Base-by-base conservation (phyloP, 2,329 filamentous ascomycete genomes). In the Fusarium succisae region DNA sequence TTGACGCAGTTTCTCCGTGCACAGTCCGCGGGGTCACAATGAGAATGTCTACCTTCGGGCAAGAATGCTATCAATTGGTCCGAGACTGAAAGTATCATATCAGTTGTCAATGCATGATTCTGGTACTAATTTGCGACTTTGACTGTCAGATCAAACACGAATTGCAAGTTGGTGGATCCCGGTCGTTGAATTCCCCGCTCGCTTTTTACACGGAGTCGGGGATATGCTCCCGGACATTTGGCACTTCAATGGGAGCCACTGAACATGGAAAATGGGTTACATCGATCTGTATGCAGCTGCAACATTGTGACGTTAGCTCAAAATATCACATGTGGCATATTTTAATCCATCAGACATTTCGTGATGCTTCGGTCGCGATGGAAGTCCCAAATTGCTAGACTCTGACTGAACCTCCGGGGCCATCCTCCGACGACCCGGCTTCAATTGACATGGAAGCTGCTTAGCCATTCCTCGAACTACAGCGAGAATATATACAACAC, bases 171-270 rank as follows among this genome's bases (percentile, higher is more conserved):
- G 53, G 57, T 73, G 70, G 32, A 69, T 62, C 54, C 75, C 72
- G 68, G 68, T 39, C 32, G 15, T 56, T 20, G 39, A 74, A 75
- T 50, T 75, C 56, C 44, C 72, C 72, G 72, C 68, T 69, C 59
- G 72, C 71, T 45, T 17, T 62, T 69, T 69, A 44, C 37, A 59
- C 72, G 68, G 72, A 75, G 39, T 73, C 68, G 68, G 72, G 48
- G 53, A 60, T 75, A 69, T 50, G 41, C 56, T 35, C 24, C 68
- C 72, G 63, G 72, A 14, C 35, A 50, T 66, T 69, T 45, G 51
- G 45, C 66, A 32, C 35, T 38, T 35, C 15, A 11, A 38, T 38
- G 37, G 53, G 28, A 44, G 28, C 15, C 35, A 44, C 37, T 51
- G 56, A 43, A 35, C 7, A 63, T 18, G 8, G 18, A 24, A 38